Base-by-base conservation (phyloP, 441 rosid genomes). In the Brassica hybrid region DNA sequence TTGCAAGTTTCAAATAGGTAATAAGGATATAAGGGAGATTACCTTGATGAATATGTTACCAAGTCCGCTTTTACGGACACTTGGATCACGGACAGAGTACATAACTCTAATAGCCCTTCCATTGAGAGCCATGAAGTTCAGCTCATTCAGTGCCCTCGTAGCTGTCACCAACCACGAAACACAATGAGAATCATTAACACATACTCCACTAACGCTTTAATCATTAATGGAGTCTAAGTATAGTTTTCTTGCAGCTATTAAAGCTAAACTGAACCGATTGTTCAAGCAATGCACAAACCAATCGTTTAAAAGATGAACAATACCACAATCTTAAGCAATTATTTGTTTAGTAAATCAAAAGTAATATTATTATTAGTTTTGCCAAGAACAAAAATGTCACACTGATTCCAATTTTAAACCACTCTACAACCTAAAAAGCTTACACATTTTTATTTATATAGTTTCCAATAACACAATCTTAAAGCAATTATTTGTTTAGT, bases 31-130 rank as follows among this genome's bases (percentile, higher is more conserved):
- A n/a, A n/a, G n/a, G n/a, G n/a, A n/a, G n/a, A n/a, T n/a, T n/a
- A 90, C 94, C 92, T 90, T 90, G 72, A 88, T 90, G 77, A 90
- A 90, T 75, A 90, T 90, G 59, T 90, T 90, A 12, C 84, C 94
- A 57, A 85, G 67, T 38, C 94, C 92, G 82, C 92, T 90, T 78
- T 84, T 88, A 14, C 92, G 92, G 43, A 83, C 76, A 84, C 86
- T 88, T 48, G 94, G 94, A 77, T 90, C 94, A 52, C 92, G 87
- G 65, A 83, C 90, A 52, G 94, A 90, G 72, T 87, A 88, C 94
- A 90, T 88, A 76, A 90, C 75, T n/a, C 92, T 81, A 18, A 90
- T 86, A 30, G 86, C 68, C 83, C 83, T 90, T 66, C 82, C 84
- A 70, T 87, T 88, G 7, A 88, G 78, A 23, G 85, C 77, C 74